Base-by-base conservation (phyloP, 768 basidiomycete species). In the Tephrocybe sp. region DNA sequence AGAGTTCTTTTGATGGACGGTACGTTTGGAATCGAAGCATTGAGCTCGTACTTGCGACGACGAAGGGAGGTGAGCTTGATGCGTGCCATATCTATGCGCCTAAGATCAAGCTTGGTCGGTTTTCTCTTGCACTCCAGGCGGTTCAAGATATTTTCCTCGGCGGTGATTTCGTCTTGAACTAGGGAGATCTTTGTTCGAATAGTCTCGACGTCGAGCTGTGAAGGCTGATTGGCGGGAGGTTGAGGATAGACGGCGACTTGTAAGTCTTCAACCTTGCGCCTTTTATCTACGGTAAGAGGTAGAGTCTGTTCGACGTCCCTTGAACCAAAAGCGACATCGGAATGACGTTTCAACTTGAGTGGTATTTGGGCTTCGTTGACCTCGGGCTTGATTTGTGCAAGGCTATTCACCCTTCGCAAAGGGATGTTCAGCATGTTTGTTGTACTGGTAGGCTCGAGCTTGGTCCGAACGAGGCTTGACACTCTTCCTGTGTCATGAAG, bases 341-440 rank as follows among this genome's bases (percentile, higher is more conserved):
- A 69, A 21, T 52, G 53, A 37, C 74, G 74, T 29, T 29, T 29
- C 11, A n/a, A n/a, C 58, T 77, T 78, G 31, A 58, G 65, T 19
- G 70, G 66, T 37, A 73, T 46, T 19, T 57, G 54, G 22, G 61
- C n/a, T 22, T 69, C 67, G 1, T 50, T 27, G 4, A 57, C 53
- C 50, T 70, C 71, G 4, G 61, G 50, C 33, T 34, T 34, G 33
- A 34, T 4, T 10, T 38, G 27, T 39, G 21, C 24, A 11, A 34
- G 33, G 33, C 13, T 34, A 5, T 6, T 8, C 33, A 34, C 13
- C 13, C 13, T 34, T 34, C 33, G 33, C n/a, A 34, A 34, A 15
- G 33, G 33, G 8, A 5, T 12, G 33, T 15, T 16, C 5, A 15
- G 33, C n/a, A 15, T 34, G 13, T 4, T 5, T 11, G 27, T 34